Conservation (phyloP, 495 filamentous ascomycete species). For the Xylaria venustula region DNA sequence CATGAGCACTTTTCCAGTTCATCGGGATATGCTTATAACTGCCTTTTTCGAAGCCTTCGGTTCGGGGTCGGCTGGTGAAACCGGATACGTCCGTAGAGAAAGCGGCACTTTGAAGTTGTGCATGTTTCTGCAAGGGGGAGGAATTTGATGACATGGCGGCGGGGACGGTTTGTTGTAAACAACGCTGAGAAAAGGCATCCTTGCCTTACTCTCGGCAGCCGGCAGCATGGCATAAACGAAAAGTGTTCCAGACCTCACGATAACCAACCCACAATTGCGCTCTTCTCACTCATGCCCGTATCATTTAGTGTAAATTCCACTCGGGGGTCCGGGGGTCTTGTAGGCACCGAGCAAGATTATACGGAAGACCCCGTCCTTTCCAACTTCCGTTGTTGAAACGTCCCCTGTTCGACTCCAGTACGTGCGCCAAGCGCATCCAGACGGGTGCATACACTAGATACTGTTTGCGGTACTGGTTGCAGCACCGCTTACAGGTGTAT, state of each 20-base stretch:
- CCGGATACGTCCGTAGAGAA: neutral
- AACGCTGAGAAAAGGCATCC: neutral
- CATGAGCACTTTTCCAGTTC: too few relatives aligned
- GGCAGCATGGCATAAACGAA: neutral
- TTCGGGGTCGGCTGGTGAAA: neutral
- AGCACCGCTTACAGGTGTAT: too few relatives aligned
- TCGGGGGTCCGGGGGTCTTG: neutral
- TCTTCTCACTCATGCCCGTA: neutral
- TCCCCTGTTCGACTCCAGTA: neutral
- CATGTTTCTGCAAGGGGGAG: neutral
- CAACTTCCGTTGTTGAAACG: neutral
- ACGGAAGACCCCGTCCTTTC: neutral
- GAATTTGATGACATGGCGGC: too few relatives aligned
- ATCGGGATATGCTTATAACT: too few relatives aligned
- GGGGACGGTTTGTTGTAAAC: neutral
- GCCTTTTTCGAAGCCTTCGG: too few relatives aligned
- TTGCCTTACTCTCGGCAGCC: neutral
- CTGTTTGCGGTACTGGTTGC: too few relatives aligned
- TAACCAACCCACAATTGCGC: neutral
- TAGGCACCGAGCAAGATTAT: too few relatives aligned
- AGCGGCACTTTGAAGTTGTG: neutral
- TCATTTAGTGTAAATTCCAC: neutral
- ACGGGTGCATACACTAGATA: too few relatives aligned
- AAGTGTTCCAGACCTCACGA: neutral
- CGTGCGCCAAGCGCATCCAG: neutral